A percentile compares a stretch with the other conserved stretches of the same genome.
Evolutionary conservation across 2,329 filamentous ascomycete species (phyloP).

Genomic region (Colletotrichum sp.): DNA sequence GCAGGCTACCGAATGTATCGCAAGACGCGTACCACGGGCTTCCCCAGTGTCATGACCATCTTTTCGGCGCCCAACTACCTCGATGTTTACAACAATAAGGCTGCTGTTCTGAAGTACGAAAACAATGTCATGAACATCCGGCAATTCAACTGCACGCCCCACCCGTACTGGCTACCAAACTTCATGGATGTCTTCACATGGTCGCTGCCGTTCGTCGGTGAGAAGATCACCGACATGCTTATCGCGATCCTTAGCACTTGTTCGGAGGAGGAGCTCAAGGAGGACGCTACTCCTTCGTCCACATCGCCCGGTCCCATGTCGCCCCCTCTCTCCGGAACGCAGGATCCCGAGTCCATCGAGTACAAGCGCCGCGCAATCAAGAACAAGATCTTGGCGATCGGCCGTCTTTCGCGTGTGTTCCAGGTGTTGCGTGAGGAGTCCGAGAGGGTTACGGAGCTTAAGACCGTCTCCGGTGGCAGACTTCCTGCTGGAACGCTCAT

Average conservation of each 20-base stretch:
- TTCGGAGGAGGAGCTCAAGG: slow-evolving; percentile 97
- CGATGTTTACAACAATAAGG: slow-evolving; percentile 99
- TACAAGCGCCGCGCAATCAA: slow-evolving; percentile 97
- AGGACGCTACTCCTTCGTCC: slow-evolving; percentile 79
- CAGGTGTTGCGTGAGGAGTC: slow-evolving; percentile 97
- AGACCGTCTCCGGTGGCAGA: slow-evolving; percentile 92
- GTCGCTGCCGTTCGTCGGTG: slow-evolving; percentile 97
- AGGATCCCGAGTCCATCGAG: slow-evolving; percentile 86
- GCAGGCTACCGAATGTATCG: slow-evolving; percentile 99
- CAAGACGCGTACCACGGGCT: slow-evolving; percentile 96
- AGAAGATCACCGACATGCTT: slow-evolving; percentile 99
- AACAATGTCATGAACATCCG: slow-evolving; percentile 99
- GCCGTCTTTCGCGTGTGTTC: slow-evolving; percentile 95
- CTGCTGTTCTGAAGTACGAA: slow-evolving; percentile 97
- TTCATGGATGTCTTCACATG: slow-evolving; percentile 99
- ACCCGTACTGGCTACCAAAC: slow-evolving; percentile 99
- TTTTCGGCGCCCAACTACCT: slow-evolving; percentile 99
- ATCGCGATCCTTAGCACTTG: slow-evolving; percentile 98
- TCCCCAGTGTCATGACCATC: slow-evolving; percentile 99
- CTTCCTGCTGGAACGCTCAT: slow-evolving; percentile 95
- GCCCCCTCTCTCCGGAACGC: slow-evolving; percentile 63
- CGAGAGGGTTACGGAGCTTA: slow-evolving; percentile 95
- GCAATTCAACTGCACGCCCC: slow-evolving; percentile 99
- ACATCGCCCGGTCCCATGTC: slow-evolving; percentile 74
- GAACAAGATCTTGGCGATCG: slow-evolving; percentile 99